These are phyloP conservation scores for Citrus cavaleriei DNA, from an alignment of 345 rosid species.

Conservation along the genomic window DNA sequence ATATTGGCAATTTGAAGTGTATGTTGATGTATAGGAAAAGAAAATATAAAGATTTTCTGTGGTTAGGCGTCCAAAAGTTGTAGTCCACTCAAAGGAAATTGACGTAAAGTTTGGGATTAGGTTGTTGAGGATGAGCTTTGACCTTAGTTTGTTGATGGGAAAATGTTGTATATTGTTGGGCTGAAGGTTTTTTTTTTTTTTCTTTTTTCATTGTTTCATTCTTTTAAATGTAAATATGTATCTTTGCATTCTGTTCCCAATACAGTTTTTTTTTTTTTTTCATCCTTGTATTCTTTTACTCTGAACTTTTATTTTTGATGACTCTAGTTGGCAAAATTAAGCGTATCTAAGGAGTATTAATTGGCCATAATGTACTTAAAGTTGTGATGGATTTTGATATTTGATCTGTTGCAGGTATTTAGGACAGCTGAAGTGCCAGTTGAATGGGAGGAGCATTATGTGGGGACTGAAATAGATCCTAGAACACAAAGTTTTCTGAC, in stretches of 20 bases:
- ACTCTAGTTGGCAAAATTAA: constrained; percentile 1
- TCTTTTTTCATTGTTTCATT: not conserved
- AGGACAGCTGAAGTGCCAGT: constrained; percentile 83
- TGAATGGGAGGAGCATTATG: constrained; percentile 96
- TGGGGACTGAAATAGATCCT: constrained; percentile 79
- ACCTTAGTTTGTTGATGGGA: not conserved
- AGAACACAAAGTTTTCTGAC: constrained; percentile 96
- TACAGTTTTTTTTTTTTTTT: not conserved
- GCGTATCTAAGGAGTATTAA: not conserved
- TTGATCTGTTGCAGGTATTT: constrained; percentile 46
- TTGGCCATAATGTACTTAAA: not conserved
- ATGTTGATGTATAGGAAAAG: not conserved
- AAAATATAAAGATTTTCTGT: too few species aligned
- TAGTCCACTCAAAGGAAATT: not conserved
- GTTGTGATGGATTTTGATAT: not conserved
- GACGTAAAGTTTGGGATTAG: not conserved
- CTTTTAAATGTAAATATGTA: not conserved
- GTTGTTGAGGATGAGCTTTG: not conserved
- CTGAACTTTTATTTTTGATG: not conserved
- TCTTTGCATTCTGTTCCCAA: not conserved
- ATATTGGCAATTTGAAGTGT: not conserved
- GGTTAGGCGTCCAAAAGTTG: not conserved
- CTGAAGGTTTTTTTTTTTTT: too few species aligned
- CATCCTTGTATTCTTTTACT: not conserved
- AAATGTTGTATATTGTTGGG: not conserved